These are phyloP conservation scores for Sicyos edulis DNA, from an alignment of 306 rosid genomes.

Conservation along the genomic window DNA sequence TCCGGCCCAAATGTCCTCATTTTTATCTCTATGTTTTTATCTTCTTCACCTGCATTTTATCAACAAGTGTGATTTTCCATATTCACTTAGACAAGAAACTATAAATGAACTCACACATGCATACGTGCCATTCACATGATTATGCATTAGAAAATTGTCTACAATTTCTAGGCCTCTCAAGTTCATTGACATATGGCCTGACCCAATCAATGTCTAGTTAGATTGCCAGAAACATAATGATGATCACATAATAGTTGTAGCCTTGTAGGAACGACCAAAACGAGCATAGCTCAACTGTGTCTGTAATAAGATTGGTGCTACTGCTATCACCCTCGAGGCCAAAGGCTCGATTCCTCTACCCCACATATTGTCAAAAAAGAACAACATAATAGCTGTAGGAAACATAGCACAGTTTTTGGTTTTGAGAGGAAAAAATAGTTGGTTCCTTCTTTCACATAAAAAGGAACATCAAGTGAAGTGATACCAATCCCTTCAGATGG, in stretches of 20 bases:
- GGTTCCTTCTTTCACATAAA: background rate
- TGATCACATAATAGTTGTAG: background rate
- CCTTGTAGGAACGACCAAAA: background rate
- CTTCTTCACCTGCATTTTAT: constrained; percentile 89
- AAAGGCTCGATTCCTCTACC: too few species aligned
- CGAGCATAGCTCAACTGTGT: background rate
- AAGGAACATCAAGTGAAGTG: background rate
- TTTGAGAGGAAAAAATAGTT: background rate
- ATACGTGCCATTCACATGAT: background rate
- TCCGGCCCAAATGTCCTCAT: constrained; percentile 71
- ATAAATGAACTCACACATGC: background rate
- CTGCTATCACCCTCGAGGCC: too few species aligned
- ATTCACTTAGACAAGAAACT: constrained; percentile 20
- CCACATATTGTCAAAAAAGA: too few species aligned
- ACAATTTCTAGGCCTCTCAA: background rate
- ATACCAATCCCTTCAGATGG: background rate
- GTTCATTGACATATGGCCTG: background rate
- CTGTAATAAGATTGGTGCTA: too few species aligned
- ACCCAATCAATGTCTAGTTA: background rate
- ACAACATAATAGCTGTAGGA: background rate
- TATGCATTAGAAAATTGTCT: background rate
- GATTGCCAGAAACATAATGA: background rate
- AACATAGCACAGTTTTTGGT: background rate
- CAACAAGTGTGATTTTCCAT: constrained; percentile 34
- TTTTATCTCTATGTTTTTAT: constrained; percentile 85